phyloP scores from a whole-genome alignment of 257 asterid species.

The Rubia yunnanensis region DNA sequence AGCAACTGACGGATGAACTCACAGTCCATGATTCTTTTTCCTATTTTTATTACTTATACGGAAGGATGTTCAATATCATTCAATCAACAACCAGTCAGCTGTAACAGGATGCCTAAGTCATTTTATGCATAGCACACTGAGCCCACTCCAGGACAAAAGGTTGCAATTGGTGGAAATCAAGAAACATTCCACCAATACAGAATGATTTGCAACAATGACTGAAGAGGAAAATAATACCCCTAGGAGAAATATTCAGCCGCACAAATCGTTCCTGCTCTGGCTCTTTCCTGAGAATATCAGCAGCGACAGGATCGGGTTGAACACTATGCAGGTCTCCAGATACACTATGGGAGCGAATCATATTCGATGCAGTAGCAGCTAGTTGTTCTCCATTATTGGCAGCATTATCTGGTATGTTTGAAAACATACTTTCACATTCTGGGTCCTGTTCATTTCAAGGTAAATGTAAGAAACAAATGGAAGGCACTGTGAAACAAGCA shows the following conservation, averaged over 20 bases:
- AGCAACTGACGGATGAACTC: neutral
- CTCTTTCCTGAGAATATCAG: conserved; percentile 82
- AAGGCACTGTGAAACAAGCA: neutral
- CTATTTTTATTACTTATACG: neutral
- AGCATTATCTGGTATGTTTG: conserved; percentile 45
- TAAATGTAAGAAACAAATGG: neutral
- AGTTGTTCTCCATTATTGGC: conserved; percentile 45
- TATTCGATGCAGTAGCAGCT: conserved; percentile 51
- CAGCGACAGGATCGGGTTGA: conserved; percentile 92
- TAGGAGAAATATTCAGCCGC: conserved; percentile 70
- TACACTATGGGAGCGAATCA: conserved; percentile 81
- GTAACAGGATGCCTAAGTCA: neutral
- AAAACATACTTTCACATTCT: conserved; percentile 32
- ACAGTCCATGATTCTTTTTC: neutral
- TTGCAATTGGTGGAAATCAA: neutral
- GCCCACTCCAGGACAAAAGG: neutral
- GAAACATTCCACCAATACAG: neutral
- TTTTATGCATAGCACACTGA: neutral
- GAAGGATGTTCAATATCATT: neutral
- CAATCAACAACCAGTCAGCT: neutral
- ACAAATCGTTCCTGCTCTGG: conserved; percentile 94
- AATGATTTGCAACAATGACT: conserved; percentile 6
- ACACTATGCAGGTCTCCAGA: conserved; percentile 90
- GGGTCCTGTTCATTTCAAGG: conserved; percentile 22
- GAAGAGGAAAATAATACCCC: conserved; percentile 40